A percentile compares a stretch with the other conserved stretches of the same genome.
Evolutionary conservation across 2,329 filamentous ascomycete genomes (phyloP).

Genomic region (Botryotinia globosa): DNA sequence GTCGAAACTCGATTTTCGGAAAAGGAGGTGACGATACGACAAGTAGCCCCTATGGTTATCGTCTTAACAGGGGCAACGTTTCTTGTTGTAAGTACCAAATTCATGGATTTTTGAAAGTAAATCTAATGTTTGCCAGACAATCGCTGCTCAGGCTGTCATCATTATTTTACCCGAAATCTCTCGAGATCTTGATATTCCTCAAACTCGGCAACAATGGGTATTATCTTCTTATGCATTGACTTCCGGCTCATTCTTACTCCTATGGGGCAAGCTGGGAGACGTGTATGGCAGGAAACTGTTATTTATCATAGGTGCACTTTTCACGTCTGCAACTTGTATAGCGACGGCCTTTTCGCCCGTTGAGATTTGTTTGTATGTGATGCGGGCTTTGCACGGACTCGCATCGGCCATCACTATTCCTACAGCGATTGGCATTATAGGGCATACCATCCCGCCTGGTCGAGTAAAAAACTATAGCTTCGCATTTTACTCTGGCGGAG

Average conservation of each 20-base stretch:
- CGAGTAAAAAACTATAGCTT: constrained; percentile 71
- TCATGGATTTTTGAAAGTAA: not conserved
- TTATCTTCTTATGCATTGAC: constrained; percentile 43
- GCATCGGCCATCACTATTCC: constrained; percentile 63
- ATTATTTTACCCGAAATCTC: constrained; percentile 47
- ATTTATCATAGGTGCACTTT: constrained; percentile 52
- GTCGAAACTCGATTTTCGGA: constrained; percentile 19
- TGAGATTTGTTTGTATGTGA: constrained; percentile 66
- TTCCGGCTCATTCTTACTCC: constrained; percentile 48
- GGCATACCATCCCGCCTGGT: constrained; percentile 63
- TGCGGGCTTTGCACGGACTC: constrained; percentile 64
- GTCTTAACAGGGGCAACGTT: constrained; percentile 33
- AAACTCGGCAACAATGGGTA: constrained; percentile 37
- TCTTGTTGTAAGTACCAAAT: constrained; percentile 27
- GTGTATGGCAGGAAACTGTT: constrained; percentile 48
- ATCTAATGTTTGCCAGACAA: constrained; percentile 7
- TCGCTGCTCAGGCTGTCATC: constrained; percentile 48
- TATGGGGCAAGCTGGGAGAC: constrained; percentile 51
- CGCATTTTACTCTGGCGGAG: constrained; percentile 61
- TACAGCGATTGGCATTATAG: constrained; percentile 67
- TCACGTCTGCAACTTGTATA: constrained; percentile 58
- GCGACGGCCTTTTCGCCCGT: constrained; percentile 62
- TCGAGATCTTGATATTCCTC: constrained; percentile 34
- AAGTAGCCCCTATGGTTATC: constrained; percentile 32
- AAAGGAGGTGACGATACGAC: constrained; percentile 29